phyloP scores from a whole-genome alignment of 805 yeast species.

The Vanderwaltozyma yarrowii region DNA sequence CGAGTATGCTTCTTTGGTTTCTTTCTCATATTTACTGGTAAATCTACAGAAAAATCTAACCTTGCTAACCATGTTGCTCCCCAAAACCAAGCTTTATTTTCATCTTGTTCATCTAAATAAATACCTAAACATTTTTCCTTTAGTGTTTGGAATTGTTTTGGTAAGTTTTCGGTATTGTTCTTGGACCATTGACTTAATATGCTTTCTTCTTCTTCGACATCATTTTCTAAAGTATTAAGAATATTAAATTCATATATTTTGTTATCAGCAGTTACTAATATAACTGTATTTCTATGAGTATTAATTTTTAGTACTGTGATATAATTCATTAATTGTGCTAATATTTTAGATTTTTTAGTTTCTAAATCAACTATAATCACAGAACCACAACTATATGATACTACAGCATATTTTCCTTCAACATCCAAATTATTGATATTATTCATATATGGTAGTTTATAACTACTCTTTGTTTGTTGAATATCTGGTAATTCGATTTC shows the following conservation, averaged over 20 bases:
- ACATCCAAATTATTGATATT: conserved; percentile 45
- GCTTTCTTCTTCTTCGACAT: conserved; percentile 7
- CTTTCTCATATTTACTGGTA: conserved; percentile 35
- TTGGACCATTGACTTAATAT: conserved; percentile 67
- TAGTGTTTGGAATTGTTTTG: conserved; percentile 45
- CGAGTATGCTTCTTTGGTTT: conserved; percentile 31
- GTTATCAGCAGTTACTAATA: conserved; percentile 65
- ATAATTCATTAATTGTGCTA: conserved; percentile 49
- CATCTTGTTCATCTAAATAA: conserved; percentile 37
- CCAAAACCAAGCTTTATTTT: conserved; percentile 66
- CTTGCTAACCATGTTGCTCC: conserved; percentile 75
- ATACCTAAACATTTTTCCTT: conserved; percentile 68
- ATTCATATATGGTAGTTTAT: conserved; percentile 37
- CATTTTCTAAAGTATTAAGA: not conserved
- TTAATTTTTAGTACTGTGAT: conserved; percentile 58
- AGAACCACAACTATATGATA: conserved; percentile 56
- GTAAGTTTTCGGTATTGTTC: conserved; percentile 63
- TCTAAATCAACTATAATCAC: conserved; percentile 39
- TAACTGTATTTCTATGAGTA: conserved; percentile 36
- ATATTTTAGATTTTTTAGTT: conserved; percentile 26
- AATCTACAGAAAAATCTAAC: conserved; percentile 52
- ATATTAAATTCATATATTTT: conserved; percentile 58
- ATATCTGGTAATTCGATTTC: conserved; percentile 34
- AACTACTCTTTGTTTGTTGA: conserved; percentile 22
- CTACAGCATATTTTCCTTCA: conserved; percentile 41